These are phyloP conservation scores for Coccomyxa sp. DNA, from an alignment of 139 green algal species.

Conservation along the genomic window DNA sequence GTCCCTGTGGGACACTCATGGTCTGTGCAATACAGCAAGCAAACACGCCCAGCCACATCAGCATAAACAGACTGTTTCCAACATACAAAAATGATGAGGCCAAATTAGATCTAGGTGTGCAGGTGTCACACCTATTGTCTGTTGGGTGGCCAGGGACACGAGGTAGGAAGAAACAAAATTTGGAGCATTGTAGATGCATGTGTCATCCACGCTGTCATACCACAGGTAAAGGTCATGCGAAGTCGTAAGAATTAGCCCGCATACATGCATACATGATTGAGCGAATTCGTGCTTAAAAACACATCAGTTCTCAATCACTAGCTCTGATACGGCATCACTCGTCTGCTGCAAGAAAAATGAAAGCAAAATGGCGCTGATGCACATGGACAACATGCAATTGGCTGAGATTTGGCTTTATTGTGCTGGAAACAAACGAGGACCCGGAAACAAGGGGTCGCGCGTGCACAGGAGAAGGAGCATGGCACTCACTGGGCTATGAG, in stretches of 20 bases:
- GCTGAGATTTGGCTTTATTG: background rate
- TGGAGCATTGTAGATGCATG: conserved; percentile 50
- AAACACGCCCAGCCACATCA: background rate
- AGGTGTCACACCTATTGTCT: conserved; percentile 56
- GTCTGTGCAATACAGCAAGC: background rate
- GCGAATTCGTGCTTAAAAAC: too few species aligned
- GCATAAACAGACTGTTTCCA: background rate
- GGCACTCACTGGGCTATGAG: background rate
- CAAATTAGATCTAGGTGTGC: background rate
- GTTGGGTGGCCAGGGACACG: conserved; percentile 65
- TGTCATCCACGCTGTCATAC: conserved; percentile 20
- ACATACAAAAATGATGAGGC: background rate
- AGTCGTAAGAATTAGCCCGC: background rate
- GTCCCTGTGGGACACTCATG: background rate
- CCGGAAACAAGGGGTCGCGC: too few species aligned
- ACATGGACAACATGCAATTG: background rate
- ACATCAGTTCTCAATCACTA: too few species aligned
- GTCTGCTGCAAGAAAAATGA: too few species aligned
- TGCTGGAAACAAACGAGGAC: too few species aligned
- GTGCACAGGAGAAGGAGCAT: background rate
- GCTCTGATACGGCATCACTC: too few species aligned
- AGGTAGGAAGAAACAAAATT: conserved; percentile 52
- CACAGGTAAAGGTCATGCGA: background rate
- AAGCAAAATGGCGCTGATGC: background rate
- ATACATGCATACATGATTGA: background rate